Conservation (phyloP, 2,329 filamentous ascomycete species). For the Madurella fahalii region DNA sequence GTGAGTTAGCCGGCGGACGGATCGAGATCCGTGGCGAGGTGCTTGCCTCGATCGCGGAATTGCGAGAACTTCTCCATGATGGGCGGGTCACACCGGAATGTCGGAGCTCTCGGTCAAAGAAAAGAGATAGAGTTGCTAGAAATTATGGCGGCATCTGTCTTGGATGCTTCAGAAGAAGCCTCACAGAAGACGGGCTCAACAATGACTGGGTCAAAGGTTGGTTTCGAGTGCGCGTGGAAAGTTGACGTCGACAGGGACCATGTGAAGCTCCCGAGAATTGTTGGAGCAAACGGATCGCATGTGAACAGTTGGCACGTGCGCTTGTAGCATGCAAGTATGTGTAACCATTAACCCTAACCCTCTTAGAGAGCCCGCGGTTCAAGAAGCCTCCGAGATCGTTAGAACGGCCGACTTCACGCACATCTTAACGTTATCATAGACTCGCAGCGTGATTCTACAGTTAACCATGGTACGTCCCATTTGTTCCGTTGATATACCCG, state of each 20-base stretch:
- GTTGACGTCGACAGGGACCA: neutral
- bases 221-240: neutral
- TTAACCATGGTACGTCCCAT: too few species aligned
- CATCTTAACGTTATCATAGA: too few species aligned
- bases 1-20: neutral
- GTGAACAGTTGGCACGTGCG: slow-evolving; percentile 16
- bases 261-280: too few species aligned
- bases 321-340: neutral
- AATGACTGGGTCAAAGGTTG: neutral
- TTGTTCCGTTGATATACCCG: too few species aligned
- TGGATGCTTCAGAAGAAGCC: neutral
- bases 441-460: too few species aligned
- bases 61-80: slow-evolving; percentile 93
- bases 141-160: neutral
- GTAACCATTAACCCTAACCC: slow-evolving; percentile 2
- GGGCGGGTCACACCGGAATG: neutral
- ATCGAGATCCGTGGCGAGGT: neutral
- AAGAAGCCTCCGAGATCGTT: too few species aligned
- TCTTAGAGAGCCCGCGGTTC: too few species aligned
- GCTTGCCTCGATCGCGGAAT: slow-evolving; percentile 79
- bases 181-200: neutral
- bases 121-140: neutral
- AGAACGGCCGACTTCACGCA: too few species aligned
- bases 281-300: slow-evolving; percentile 4
- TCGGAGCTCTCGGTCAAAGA: neutral